A percentile compares a stretch with the other conserved stretches of the same genome.
These are phyloP conservation scores for Trypanosoma congolense DNA, from an alignment of 208 protist genomes.

Conservation along the genomic window DNA sequence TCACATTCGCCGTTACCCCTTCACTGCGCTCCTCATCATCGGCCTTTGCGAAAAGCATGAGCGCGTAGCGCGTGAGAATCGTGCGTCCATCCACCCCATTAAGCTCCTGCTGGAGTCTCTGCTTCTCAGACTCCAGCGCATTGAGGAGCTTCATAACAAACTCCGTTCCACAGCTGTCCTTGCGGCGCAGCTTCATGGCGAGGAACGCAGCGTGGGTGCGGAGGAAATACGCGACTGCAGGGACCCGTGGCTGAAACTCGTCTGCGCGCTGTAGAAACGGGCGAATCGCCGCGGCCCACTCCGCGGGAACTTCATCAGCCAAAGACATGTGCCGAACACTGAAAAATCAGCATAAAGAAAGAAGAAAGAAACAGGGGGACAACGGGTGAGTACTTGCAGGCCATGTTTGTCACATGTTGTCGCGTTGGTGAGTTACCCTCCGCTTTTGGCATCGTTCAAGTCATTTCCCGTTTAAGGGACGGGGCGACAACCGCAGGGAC, in stretches of 20 bases:
- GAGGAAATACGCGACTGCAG: conserved; percentile 70
- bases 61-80: conserved; percentile 47
- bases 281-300: conserved; percentile 38
- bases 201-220: conserved; percentile 61
- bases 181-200: conserved; percentile 40
- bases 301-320: conserved; percentile 31
- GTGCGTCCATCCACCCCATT: conserved; percentile 51
- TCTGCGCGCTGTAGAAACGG: conserved; percentile 66
- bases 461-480: too few relatives aligned
- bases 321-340: conserved; percentile 17
- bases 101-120: conserved; percentile 27
- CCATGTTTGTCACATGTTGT: too few relatives aligned
- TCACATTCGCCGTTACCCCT: conserved; percentile 29
- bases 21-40: conserved; percentile 68
- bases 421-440: too few relatives aligned
- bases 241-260: conserved; percentile 54
- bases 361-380: too few relatives aligned
- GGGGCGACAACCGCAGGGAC: too few relatives aligned
- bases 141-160: conserved; percentile 54
- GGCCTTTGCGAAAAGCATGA: conserved; percentile 73
- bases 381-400: too few relatives aligned
- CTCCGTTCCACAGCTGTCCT: conserved; percentile 39
- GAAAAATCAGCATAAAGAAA: conserved; percentile 10
- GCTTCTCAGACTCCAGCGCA: conserved; percentile 41
- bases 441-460: too few relatives aligned